Base-by-base conservation (phyloP, 1,284 basidiomycete species). In the Chondrostereum purpureum region DNA sequence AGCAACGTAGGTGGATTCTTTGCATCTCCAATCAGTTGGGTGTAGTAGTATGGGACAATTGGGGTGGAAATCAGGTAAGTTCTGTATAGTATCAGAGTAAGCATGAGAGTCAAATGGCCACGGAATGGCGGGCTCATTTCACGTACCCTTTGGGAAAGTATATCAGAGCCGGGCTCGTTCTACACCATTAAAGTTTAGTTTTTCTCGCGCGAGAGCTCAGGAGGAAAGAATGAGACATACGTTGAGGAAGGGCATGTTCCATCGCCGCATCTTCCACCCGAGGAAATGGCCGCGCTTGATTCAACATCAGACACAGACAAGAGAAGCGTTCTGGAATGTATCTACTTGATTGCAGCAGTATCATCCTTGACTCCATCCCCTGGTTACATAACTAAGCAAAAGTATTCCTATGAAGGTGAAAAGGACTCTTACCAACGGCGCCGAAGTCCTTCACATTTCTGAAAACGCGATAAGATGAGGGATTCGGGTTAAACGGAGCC, bases 401-500 rank as follows among this genome's bases (percentile, higher is more conserved):
- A n/a, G n/a, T n/a, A n/a, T n/a, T n/a, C n/a, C 14, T 70, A 71
- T 11, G 20, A 43, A 12, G 17, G 38, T 41, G 16, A n/a, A 5
- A n/a, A 12, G 17, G 19, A 40, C n/a, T 13, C 65, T 74, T 44
- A 58, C 64, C 27, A n/a, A 31, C 27, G 13, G 77, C 76, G 10
- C 77, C 77, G 49, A 67, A 79, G 50, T 78, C 72, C 58, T 71
- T 76, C 46, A 80, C 78, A 47, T 79, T 79, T 33, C 78, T 68
- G 57, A 75, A 82, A 27, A 84, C 78, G 40, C 70, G 55, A 55
- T 83, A 84, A 2, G 62, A 52, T 19, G 57, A 51, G 0, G 74
- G 62, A 49, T 68, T 60, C 2, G 65, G 33, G 52, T 72, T 73
- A 59, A 69, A 77, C 3, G 77, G 68, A 8, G 75, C 63, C 13